Conservation (phyloP, 2,329 filamentous ascomycete species). For the Colletotrichum sp. region DNA sequence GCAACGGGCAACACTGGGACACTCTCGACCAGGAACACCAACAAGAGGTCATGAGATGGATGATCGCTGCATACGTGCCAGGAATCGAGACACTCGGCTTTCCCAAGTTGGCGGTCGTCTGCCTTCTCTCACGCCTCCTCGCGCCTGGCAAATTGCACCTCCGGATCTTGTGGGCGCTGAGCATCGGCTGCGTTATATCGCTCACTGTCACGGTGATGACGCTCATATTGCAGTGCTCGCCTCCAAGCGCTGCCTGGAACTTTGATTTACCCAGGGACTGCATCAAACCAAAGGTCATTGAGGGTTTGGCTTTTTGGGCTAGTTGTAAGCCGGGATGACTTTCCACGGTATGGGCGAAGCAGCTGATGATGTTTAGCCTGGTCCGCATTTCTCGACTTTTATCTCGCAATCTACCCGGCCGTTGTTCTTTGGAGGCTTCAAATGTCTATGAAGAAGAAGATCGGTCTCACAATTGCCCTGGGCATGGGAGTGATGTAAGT, state of each 20-base stretch:
- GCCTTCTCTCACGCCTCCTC: constrained; percentile 29
- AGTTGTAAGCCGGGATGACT: background rate
- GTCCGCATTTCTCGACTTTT: constrained; percentile 26
- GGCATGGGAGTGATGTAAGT: constrained; percentile 31
- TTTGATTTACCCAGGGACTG: background rate
- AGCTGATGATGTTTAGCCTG: background rate
- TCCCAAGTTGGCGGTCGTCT: constrained; percentile 32
- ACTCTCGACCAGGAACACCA: constrained; percentile 17
- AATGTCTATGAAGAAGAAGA: constrained; percentile 27
- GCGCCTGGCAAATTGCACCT: constrained; percentile 25
- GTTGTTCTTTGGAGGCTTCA: constrained; percentile 25
- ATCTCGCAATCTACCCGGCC: constrained; percentile 28
- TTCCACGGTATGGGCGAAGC: background rate
- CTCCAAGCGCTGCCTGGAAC: constrained; percentile 26
- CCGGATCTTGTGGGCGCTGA: constrained; percentile 27
- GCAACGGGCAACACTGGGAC: constrained; percentile 26
- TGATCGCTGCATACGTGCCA: constrained; percentile 28
- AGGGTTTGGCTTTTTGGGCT: background rate
- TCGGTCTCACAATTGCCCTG: constrained; percentile 27
- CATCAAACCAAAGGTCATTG: background rate
- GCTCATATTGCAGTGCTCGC: constrained; percentile 27
- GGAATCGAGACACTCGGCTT: constrained; percentile 30
- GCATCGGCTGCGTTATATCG: constrained; percentile 14
- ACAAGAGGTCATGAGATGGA: constrained; percentile 22
- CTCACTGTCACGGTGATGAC: constrained; percentile 25